Percentiles rank a stretch among this genome's conserved stretches.
phyloP scores from a whole-genome alignment of 805 yeast genomes.

The Yarrowia divulgata region DNA sequence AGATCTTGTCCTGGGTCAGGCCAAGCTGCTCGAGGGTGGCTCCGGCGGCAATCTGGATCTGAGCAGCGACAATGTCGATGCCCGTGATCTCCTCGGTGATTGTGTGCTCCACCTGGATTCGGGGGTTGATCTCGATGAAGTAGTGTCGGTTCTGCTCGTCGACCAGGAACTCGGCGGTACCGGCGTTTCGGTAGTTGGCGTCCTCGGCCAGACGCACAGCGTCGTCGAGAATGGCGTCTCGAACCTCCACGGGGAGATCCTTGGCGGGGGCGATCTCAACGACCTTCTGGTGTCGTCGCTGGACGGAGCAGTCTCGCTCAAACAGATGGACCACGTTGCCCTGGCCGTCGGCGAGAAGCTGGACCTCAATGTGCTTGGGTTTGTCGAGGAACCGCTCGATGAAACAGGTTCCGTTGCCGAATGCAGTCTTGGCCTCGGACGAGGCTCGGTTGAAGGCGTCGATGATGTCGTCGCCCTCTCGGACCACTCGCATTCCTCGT shows the following conservation, averaged over 20 bases:
- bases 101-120: constrained; percentile 98
- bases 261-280: constrained; percentile 98
- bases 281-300: constrained; percentile 98
- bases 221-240: constrained; percentile 92
- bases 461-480: constrained; percentile 90
- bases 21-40: constrained; percentile 93
- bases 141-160: constrained; percentile 94
- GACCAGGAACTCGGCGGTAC: constrained; percentile 97
- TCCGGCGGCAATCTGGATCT: constrained; percentile 98
- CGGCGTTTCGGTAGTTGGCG: constrained; percentile 94
- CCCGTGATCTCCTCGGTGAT: constrained; percentile 99
- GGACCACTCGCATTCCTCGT: constrained; percentile 98
- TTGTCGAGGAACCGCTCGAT: constrained; percentile 93
- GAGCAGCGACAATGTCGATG: constrained; percentile 96
- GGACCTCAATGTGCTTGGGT: constrained; percentile 98
- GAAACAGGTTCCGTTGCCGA: constrained; percentile 98
- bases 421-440: constrained; percentile 93
- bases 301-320: constrained; percentile 99
- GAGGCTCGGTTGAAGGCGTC: constrained; percentile 95
- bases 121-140: constrained; percentile 97
- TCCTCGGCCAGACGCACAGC: constrained; percentile 90
- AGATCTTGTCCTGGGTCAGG: constrained; percentile 89
- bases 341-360: constrained; percentile 87
- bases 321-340: constrained; percentile 96
- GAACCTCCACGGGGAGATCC: constrained; percentile 78